Conservation (phyloP, 257 asterid genomes). For the Salvia miltiorrhiza region DNA sequence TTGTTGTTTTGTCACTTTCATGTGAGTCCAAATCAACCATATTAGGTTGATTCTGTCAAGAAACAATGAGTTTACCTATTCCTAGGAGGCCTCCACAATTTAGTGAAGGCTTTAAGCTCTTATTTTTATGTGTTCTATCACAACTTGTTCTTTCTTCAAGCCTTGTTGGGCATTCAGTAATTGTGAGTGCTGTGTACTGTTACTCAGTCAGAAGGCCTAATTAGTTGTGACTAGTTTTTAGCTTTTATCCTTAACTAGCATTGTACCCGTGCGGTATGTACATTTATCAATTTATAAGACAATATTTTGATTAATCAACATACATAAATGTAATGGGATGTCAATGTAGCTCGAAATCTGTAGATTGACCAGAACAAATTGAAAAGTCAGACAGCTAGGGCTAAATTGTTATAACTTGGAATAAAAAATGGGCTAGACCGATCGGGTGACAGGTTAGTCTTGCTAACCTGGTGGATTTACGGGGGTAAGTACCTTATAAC, state of each 20-base stretch:
- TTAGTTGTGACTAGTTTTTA: not conserved
- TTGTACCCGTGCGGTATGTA: too few species aligned
- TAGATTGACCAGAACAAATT: too few species aligned
- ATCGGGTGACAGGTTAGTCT: too few species aligned
- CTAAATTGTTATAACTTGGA: too few species aligned
- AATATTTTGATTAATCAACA: too few species aligned
- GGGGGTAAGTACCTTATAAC: too few species aligned
- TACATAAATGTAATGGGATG: too few species aligned
- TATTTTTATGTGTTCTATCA: not conserved
- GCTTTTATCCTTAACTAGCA: conserved; percentile 8
- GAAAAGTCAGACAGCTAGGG: too few species aligned
- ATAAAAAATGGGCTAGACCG: too few species aligned
- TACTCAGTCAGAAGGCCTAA: not conserved
- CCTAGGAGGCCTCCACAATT: conserved; percentile 16
- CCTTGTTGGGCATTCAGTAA: not conserved
- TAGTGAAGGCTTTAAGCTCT: not conserved
- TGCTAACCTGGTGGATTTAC: too few species aligned
- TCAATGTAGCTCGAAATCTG: too few species aligned
- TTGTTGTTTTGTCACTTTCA: conserved; percentile 16
- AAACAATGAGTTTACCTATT: conserved; percentile 2
- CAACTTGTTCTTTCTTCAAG: not conserved
- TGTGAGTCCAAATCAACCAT: conserved; percentile 2
- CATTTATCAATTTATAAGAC: too few species aligned
- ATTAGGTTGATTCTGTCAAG: conserved; percentile 4
- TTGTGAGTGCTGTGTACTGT: not conserved